phyloP scores from a whole-genome alignment of 768 basidiomycete species.

The Suillus weaverae region DNA sequence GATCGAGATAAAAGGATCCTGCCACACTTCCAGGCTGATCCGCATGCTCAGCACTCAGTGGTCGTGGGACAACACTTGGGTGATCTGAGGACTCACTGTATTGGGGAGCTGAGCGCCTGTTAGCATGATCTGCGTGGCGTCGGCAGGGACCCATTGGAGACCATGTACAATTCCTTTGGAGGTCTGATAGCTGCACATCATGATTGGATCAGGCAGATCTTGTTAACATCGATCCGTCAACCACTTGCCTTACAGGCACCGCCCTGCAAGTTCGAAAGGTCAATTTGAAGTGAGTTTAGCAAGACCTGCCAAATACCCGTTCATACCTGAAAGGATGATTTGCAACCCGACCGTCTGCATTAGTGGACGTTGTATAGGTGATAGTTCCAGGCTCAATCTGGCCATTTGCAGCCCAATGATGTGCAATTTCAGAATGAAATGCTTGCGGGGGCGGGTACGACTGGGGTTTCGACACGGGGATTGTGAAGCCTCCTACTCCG shows the following conservation, averaged over 20 bases:
- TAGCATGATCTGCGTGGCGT: conserved; percentile 61
- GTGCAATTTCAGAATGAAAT: background rate
- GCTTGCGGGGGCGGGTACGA: conserved; percentile 23
- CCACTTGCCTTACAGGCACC: conserved; percentile 65
- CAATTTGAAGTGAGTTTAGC: conserved; percentile 4
- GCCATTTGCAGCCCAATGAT: conserved; percentile 18
- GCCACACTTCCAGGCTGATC: conserved; percentile 54
- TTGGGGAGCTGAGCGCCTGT: conserved; percentile 58
- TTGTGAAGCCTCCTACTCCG: conserved; percentile 23
- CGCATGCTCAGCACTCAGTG: conserved; percentile 9
- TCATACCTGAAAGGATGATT: conserved; percentile 78
- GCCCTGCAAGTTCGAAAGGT: conserved; percentile 45
- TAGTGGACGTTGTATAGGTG: conserved; percentile 70
- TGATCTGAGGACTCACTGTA: conserved; percentile 38
- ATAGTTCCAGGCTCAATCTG: conserved; percentile 66
- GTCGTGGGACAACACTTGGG: background rate
- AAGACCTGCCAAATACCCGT: background rate
- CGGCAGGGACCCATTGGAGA: conserved; percentile 63
- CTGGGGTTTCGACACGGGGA: conserved; percentile 27
- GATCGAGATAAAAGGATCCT: conserved; percentile 47
- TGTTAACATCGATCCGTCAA: background rate
- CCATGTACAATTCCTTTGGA: conserved; percentile 65
- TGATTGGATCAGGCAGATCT: conserved; percentile 21
- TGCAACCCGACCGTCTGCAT: conserved; percentile 57
- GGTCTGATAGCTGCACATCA: conserved; percentile 62